Conservation (phyloP, 1,139 yeast genomes). For the Kurtzmaniella quercitrusa region DNA sequence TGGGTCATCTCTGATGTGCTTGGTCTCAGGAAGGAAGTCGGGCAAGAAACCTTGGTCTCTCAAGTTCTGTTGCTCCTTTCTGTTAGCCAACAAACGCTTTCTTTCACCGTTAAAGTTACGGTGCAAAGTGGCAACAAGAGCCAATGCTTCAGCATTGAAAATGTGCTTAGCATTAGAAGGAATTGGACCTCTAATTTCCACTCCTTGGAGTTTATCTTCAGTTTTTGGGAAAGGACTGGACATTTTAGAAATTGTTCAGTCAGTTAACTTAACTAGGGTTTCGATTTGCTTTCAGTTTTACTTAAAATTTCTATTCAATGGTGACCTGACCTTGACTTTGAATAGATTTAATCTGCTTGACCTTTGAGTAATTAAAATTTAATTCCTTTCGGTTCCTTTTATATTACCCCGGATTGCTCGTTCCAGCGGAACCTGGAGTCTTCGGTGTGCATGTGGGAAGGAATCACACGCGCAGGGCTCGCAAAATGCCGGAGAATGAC, state of each 20-base stretch:
- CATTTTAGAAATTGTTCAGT: constrained; percentile 19
- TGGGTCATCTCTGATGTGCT: constrained; percentile 64
- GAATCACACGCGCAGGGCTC: not conserved
- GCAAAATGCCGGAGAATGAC: constrained; percentile 1
- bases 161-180: constrained; percentile 59
- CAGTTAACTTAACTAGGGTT: not conserved
- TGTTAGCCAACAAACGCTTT: constrained; percentile 53
- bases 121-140: constrained; percentile 69
- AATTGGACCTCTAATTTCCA: constrained; percentile 60
- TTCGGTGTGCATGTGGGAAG: not conserved
- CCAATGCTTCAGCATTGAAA: constrained; percentile 64
- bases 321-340: not conserved
- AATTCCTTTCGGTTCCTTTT: not conserved
- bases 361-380: not conserved
- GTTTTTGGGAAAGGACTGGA: constrained; percentile 52
- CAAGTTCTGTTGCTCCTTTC: constrained; percentile 54
- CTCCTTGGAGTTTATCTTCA: constrained; percentile 54
- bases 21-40: constrained; percentile 70
- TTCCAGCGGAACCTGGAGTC: constrained; percentile 3
- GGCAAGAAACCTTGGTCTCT: constrained; percentile 70
- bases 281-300: not conserved
- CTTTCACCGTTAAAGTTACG: constrained; percentile 64
- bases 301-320: not conserved
- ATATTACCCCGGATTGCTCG: constrained; percentile 4
- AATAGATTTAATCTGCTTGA: not conserved